Evolutionary conservation across 1,139 yeast genomes (phyloP).

Genomic region (Pichia inconspicua): DNA sequence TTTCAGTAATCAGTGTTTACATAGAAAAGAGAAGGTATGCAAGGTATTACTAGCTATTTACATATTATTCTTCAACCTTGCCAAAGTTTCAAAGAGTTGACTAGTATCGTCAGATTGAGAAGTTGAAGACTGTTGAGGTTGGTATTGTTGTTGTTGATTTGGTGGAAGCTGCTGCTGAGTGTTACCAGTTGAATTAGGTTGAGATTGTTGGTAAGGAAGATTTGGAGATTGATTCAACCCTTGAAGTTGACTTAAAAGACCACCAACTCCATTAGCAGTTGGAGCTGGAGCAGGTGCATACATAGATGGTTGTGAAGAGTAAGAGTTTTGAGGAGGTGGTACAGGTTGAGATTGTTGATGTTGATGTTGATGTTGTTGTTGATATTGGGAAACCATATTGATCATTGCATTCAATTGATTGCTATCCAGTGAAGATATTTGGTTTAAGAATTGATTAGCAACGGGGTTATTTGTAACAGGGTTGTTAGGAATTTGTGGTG

Average conservation of each 20-base stretch:
- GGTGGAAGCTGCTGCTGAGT: background rate
- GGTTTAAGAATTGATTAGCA: slow-evolving; percentile 28
- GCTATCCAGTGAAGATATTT: slow-evolving; percentile 20
- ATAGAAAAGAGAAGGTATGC: slow-evolving; percentile 29
- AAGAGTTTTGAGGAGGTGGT: slow-evolving; percentile 9
- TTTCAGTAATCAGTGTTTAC: background rate
- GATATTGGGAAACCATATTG: slow-evolving; percentile 12
- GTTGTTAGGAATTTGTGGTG: background rate
- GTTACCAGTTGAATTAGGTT: background rate
- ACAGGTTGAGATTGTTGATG: slow-evolving; percentile 1
- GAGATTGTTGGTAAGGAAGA: background rate
- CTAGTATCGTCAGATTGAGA: slow-evolving; percentile 11
- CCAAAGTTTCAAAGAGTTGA: slow-evolving; percentile 29
- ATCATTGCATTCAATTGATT: slow-evolving; percentile 14
- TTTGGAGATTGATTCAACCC: slow-evolving; percentile 1
- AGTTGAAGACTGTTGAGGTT: slow-evolving; percentile 12
- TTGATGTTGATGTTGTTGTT: slow-evolving; percentile 16
- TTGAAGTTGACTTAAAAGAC: slow-evolving; percentile 6
- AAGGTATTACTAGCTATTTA: slow-evolving; percentile 34
- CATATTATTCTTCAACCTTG: slow-evolving; percentile 30
- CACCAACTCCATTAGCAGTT: slow-evolving; percentile 4
- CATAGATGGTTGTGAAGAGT: background rate
- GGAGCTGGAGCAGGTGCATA: background rate
- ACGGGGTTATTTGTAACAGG: slow-evolving; percentile 17
- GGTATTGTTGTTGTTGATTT: slow-evolving; percentile 15